phyloP scores from a whole-genome alignment of 225 moss, liverwort and hornwort genomes.

The Rhytidiadelphus loreus region DNA sequence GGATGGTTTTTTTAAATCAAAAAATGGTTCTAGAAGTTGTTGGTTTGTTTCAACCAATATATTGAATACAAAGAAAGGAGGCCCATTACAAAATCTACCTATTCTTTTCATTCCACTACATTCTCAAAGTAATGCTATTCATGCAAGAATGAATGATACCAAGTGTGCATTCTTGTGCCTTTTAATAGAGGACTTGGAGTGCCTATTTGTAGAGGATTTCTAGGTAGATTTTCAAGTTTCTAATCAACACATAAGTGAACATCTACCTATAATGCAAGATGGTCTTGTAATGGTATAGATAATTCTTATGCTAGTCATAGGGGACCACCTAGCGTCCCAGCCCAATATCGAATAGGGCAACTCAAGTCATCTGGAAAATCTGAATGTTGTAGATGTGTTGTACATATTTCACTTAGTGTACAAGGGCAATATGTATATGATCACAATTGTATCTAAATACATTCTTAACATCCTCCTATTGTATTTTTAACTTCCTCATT shows the following conservation, averaged over 20 bases:
- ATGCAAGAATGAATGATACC: not conserved
- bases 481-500: not conserved
- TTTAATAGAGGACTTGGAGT: not conserved
- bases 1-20: not conserved
- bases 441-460: not conserved
- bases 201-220: not conserved
- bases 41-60: not conserved
- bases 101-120: not conserved
- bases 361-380: not conserved
- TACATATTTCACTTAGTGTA: not conserved
- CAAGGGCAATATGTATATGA: not conserved
- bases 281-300: not conserved
- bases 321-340: not conserved
- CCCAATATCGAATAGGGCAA: not conserved
- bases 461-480: not conserved
- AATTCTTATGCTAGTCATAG: not conserved
- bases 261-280: not conserved
- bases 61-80: not conserved
- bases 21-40: not conserved
- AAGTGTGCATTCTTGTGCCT: not conserved
- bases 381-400: accelerated
- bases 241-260: not conserved
- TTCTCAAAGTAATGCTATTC: not conserved
- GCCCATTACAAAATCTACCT: not conserved
- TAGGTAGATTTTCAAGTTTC: not conserved